phyloP scores from a whole-genome alignment of 2,329 filamentous ascomycete genomes.

The Sporothrix mexicana region DNA sequence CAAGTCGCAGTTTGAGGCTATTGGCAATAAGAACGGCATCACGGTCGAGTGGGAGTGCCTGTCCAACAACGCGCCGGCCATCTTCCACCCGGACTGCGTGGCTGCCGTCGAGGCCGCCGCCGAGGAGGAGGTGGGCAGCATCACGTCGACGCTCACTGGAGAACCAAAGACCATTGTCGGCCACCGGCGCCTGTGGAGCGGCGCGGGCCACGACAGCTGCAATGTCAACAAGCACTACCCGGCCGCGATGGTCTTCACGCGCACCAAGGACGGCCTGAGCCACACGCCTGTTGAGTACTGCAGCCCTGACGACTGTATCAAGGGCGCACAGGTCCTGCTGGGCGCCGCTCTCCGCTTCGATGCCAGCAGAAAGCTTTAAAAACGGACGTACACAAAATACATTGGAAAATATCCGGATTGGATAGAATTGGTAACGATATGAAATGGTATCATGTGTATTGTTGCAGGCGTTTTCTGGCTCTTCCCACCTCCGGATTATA shows the following conservation, averaged over 20 bases:
- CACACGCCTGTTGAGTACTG: constrained; percentile 48
- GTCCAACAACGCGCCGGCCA: neutral
- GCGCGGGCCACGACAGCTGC: constrained; percentile 50
- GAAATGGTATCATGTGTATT: constrained; percentile 17
- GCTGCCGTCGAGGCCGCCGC: constrained; percentile 58
- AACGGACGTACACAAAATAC: neutral
- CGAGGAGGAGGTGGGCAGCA: constrained; percentile 46
- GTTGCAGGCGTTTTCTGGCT: neutral
- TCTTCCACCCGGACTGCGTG: constrained; percentile 9
- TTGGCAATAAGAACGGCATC: constrained; percentile 54
- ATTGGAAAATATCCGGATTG: neutral
- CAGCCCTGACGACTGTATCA: constrained; percentile 46
- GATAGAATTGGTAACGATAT: constrained; percentile 20
- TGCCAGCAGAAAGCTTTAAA: constrained; percentile 20
- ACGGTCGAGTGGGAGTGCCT: constrained; percentile 3
- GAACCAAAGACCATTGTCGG: neutral
- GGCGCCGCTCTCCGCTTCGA: constrained; percentile 41
- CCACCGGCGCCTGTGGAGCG: constrained; percentile 44
- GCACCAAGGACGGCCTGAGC: constrained; percentile 47
- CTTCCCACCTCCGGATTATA: constrained; percentile 1
- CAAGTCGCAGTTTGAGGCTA: constrained; percentile 56
- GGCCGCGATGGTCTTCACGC: constrained; percentile 50
- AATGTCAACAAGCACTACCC: constrained; percentile 45
- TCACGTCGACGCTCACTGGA: neutral
- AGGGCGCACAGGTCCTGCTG: constrained; percentile 43